Conservation (phyloP, 2,329 filamentous ascomycete species). For the Cladophialophora immunda region DNA sequence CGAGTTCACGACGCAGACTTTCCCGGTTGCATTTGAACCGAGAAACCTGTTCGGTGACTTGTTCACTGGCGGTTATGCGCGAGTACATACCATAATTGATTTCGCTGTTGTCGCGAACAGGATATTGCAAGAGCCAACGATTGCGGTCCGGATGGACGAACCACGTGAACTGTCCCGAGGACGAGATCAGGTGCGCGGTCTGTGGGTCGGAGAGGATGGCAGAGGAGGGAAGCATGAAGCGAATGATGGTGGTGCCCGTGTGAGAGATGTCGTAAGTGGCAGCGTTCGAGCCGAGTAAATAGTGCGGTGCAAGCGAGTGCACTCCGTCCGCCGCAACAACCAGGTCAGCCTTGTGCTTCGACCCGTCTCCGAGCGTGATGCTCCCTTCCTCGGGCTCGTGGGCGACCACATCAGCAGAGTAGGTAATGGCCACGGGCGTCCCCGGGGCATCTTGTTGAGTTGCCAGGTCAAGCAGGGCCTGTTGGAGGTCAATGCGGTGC, state of each 20-base stretch:
- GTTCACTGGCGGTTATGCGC: neutral
- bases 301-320: slow-evolving; percentile 3
- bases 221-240: neutral
- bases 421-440: neutral
- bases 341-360: neutral
- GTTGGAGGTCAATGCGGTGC: slow-evolving; percentile 9
- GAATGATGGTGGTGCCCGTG: neutral
- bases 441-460: neutral
- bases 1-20: slow-evolving; percentile 1
- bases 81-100: slow-evolving; percentile 5
- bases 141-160: slow-evolving; percentile 6
- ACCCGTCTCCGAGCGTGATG: slow-evolving; percentile 3
- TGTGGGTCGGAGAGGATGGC: neutral
- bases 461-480: neutral
- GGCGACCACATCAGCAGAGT: neutral
- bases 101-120: neutral
- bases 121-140: slow-evolving; percentile 7
- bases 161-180: slow-evolving; percentile 1
- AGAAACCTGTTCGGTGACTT: neutral
- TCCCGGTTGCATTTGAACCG: slow-evolving; percentile 7
- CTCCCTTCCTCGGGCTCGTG: neutral
- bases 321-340: slow-evolving; percentile 8
- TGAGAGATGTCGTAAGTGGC: neutral
- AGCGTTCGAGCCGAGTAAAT: neutral
- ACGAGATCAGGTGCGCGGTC: neutral